Percentiles rank a stretch among this genome's conserved stretches.
Evolutionary conservation across 2,329 filamentous ascomycete species (phyloP).

Genomic region (Trichoderma semiorbis): DNA sequence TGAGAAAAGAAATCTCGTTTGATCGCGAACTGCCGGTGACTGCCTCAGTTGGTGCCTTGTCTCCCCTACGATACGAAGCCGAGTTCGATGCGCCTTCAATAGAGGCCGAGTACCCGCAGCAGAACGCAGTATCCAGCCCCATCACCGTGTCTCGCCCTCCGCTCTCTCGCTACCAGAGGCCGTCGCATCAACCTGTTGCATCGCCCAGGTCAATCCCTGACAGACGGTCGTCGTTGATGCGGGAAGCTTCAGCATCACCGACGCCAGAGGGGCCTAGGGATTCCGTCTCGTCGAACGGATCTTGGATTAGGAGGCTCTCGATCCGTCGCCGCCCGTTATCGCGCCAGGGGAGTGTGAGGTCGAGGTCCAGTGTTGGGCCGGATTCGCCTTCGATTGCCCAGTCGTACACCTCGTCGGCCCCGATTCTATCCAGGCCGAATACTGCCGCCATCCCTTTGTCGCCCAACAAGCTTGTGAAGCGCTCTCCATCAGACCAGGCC

Average conservation of each 20-base stretch:
- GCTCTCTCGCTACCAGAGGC: conserved; percentile 37
- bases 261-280: conserved; percentile 48
- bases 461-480: conserved; percentile 77
- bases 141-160: conserved; percentile 35
- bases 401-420: conserved; percentile 64
- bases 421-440: conserved; percentile 50
- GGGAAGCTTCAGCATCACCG: conserved; percentile 37
- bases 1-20: conserved; percentile 31
- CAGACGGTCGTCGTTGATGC: conserved; percentile 41
- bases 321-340: conserved; percentile 64
- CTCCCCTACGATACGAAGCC: conserved; percentile 42
- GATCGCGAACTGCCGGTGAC: conserved; percentile 35
- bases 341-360: conserved; percentile 61
- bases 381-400: conserved; percentile 63
- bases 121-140: conserved; percentile 30
- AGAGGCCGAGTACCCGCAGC: conserved; percentile 31
- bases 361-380: conserved; percentile 62
- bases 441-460: conserved; percentile 45
- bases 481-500: conserved; percentile 55
- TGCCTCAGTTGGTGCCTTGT: conserved; percentile 26
- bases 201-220: conserved; percentile 39
- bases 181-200: conserved; percentile 36
- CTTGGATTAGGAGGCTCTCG: conserved; percentile 71
- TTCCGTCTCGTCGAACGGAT: conserved; percentile 59
- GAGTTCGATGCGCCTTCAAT: conserved; percentile 37